A percentile compares a stretch with the other conserved stretches of the same genome.
These are phyloP conservation scores for Neurospora terricola DNA, from an alignment of 495 filamentous ascomycete species.

Conservation along the genomic window DNA sequence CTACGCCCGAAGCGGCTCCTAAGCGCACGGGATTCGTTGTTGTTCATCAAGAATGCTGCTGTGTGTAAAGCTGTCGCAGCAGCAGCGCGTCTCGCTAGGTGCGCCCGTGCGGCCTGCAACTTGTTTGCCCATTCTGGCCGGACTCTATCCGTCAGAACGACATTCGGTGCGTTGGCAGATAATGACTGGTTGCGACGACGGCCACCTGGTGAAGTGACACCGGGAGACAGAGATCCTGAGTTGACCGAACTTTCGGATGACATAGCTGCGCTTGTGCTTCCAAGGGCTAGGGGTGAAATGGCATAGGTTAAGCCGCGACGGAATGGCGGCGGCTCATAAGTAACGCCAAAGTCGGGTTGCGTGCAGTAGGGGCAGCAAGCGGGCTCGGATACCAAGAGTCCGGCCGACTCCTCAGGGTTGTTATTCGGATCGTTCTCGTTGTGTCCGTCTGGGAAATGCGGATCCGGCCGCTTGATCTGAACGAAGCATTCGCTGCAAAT, in stretches of 20 bases:
- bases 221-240: constrained; percentile 32
- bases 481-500: constrained; percentile 99
- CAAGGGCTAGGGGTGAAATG: constrained; percentile 27
- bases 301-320: constrained; percentile 71
- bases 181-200: constrained; percentile 69
- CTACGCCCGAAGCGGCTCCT: constrained; percentile 39
- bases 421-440: constrained; percentile 35
- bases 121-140: constrained; percentile 94
- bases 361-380: constrained; percentile 95
- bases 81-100: constrained; percentile 76
- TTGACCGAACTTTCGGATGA: constrained; percentile 47
- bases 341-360: constrained; percentile 88
- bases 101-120: constrained; percentile 70
- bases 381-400: constrained; percentile 74
- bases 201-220: constrained; percentile 2
- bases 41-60: constrained; percentile 85
- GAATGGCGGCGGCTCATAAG: constrained; percentile 82
- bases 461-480: constrained; percentile 94
- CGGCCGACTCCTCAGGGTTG: constrained; percentile 43
- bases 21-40: constrained; percentile 36
- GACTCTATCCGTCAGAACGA: constrained; percentile 85
- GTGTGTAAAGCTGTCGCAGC: constrained; percentile 93
- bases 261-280: constrained; percentile 55
- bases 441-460: constrained; percentile 86
- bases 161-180: constrained; percentile 65